A percentile compares a stretch with the other conserved stretches of the same genome.
Conservation (phyloP, 2,329 filamentous ascomycete species). For the Lasiodiplodia hormozganensis region DNA sequence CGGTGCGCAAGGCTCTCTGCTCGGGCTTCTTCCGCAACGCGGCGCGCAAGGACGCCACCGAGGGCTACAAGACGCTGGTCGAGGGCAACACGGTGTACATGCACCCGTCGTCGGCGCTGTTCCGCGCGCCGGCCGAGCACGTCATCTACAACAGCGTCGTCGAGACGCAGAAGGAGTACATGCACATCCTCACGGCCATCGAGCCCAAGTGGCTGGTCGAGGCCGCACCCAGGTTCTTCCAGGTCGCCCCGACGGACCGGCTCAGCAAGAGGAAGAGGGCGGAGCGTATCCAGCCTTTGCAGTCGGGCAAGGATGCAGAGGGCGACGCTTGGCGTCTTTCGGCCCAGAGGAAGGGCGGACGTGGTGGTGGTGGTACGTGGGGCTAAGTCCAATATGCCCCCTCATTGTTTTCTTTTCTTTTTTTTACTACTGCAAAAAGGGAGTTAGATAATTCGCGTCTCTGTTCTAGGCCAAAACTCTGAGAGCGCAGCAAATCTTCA, state of each 20-base stretch:
- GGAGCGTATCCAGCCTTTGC: constrained; percentile 84
- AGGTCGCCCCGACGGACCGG: constrained; percentile 86
- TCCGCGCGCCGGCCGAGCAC: constrained; percentile 95
- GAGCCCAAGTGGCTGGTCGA: constrained; percentile 95
- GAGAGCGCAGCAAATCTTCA: no score
- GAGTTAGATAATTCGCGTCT: neutral
- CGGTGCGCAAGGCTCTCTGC: constrained; percentile 88
- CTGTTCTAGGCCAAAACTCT: neutral
- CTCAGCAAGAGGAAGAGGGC: constrained; percentile 91
- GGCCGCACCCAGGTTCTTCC: constrained; percentile 98
- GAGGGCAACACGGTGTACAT: constrained; percentile 95
- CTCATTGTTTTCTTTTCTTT: neutral
- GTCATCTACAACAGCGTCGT: constrained; percentile 93
- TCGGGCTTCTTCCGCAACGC: constrained; percentile 95
- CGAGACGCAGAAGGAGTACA: constrained; percentile 96
- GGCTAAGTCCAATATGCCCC: constrained; percentile 61
- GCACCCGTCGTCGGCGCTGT: constrained; percentile 89
- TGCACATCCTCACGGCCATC: constrained; percentile 92
- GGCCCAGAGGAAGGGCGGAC: constrained; percentile 82
- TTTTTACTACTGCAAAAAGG: neutral
- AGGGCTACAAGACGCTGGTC: constrained; percentile 96
- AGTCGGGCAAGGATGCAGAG: constrained; percentile 90
- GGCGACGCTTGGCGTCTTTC: constrained; percentile 96
- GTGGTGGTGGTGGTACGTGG: constrained; percentile 94
- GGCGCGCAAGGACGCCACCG: constrained; percentile 91